Evolutionary conservation across 495 filamentous ascomycete genomes (phyloP).

Genomic region (Penicillium samsonianum): DNA sequence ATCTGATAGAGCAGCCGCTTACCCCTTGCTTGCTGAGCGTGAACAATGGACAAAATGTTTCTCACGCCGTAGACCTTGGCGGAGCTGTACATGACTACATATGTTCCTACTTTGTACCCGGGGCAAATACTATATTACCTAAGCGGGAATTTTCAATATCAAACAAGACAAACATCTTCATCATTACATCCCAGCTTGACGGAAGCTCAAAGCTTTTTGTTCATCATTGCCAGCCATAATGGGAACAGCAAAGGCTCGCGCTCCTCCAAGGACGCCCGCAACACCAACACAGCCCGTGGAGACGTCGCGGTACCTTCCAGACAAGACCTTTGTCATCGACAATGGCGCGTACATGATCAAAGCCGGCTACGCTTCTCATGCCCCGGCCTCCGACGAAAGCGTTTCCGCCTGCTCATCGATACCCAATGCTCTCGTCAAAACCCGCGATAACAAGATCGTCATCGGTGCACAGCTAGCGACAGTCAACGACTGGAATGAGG

Average conservation of each 20-base stretch:
- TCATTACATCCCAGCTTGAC: conserved; percentile 15
- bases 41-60: not conserved
- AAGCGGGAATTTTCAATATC: conserved; percentile 5
- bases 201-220: not conserved
- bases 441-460: conserved; percentile 74
- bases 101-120: too few relatives aligned
- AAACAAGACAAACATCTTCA: conserved; percentile 28
- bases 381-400: conserved; percentile 41
- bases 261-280: conserved; percentile 18
- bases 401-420: conserved; percentile 62
- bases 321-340: conserved; percentile 82
- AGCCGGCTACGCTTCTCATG: conserved; percentile 70
- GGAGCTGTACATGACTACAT: not conserved
- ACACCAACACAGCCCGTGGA: conserved; percentile 17
- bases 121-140: not conserved
- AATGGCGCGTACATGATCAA: conserved; percentile 95
- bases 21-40: not conserved
- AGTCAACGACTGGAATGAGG: conserved; percentile 87
- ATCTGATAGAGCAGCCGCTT: not conserved
- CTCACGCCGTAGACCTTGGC: not conserved
- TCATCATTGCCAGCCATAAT: conserved; percentile 24
- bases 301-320: conserved; percentile 44
- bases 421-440: conserved; percentile 85
- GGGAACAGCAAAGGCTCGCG: conserved; percentile 42
- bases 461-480: conserved; percentile 75